Evolutionary conservation across 345 rosid species (phyloP).

Genomic region (Euphorbia pulcherrima): DNA sequence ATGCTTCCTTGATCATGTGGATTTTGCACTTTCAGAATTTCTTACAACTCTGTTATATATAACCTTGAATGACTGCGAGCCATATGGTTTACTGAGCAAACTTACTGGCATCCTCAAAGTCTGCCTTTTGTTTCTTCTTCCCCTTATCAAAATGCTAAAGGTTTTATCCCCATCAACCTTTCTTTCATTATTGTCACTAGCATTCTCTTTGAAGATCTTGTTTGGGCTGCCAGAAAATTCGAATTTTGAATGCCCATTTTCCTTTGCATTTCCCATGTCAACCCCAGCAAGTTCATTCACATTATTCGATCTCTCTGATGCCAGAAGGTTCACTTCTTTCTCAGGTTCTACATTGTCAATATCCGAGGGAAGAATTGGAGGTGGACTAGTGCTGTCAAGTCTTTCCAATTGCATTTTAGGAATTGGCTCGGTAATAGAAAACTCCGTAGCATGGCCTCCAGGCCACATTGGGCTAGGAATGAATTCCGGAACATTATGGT

Average conservation of each 20-base stretch:
- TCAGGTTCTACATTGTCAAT: conserved; percentile 45
- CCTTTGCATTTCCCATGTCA: conserved; percentile 30
- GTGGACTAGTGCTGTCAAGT: conserved; percentile 28
- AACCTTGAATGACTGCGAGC: conserved; percentile 83
- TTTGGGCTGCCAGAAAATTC: conserved; percentile 29
- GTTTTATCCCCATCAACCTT: conserved; percentile 64
- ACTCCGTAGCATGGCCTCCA: conserved; percentile 63
- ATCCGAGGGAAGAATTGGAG: conserved; percentile 43
- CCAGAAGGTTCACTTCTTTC: conserved; percentile 36
- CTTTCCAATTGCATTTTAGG: conserved; percentile 34
- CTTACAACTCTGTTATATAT: conserved; percentile 70
- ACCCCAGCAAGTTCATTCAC: conserved; percentile 27
- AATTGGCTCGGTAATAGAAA: conserved; percentile 64
- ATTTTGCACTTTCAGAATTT: conserved; percentile 68
- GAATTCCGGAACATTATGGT: conserved; percentile 56
- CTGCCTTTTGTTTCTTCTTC: conserved; percentile 82
- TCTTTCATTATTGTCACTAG: conserved; percentile 34
- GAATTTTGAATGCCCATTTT: conserved; percentile 33
- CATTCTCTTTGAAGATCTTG: conserved; percentile 24
- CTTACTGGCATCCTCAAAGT: conserved; percentile 89
- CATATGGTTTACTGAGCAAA: conserved; percentile 80
- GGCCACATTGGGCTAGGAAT: conserved; percentile 73
- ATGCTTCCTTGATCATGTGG: conserved; percentile 29
- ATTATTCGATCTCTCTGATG: conserved; percentile 33
- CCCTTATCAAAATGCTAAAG: conserved; percentile 82